These are phyloP conservation scores for Cyclocybe aegerita DNA, from an alignment of 768 basidiomycete genomes.

Conservation along the genomic window DNA sequence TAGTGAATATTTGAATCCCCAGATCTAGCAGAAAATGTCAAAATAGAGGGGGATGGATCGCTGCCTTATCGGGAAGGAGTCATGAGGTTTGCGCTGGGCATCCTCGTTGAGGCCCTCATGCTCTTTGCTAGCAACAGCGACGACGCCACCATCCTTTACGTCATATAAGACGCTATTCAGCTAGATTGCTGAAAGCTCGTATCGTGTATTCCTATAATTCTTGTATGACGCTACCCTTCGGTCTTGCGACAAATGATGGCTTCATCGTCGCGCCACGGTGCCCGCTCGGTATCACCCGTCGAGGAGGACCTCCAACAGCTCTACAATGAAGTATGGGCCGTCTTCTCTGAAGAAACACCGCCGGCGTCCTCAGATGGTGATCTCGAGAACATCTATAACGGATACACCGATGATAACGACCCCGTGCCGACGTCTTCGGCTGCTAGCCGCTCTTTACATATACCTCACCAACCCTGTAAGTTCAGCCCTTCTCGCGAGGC, in stretches of 20 bases:
- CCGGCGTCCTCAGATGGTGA: constrained; percentile 27
- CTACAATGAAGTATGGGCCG: constrained; percentile 74
- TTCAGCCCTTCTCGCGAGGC: constrained; percentile 3
- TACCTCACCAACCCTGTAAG: constrained; percentile 7
- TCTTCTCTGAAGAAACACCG: constrained; percentile 50
- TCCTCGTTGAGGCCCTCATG: constrained; percentile 12
- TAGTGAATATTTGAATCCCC: no score
- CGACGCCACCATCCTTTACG: neutral
- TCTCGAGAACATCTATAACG: constrained; percentile 37
- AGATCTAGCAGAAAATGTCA: neutral
- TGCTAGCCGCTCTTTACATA: constrained; percentile 4
- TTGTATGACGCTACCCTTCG: neutral
- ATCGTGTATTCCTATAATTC: neutral
- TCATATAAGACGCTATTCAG: neutral
- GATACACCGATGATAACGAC: constrained; percentile 28
- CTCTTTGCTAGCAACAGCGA: constrained; percentile 6
- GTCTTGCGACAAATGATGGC: constrained; percentile 11
- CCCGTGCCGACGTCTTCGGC: constrained; percentile 11
- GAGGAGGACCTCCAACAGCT: constrained; percentile 74
- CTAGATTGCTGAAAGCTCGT: no score
- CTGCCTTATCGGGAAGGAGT: constrained; percentile 21
- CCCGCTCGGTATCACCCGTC: constrained; percentile 40
- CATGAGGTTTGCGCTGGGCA: constrained; percentile 18
- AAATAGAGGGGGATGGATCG: constrained; percentile 8
- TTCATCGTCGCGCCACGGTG: constrained; percentile 14